Evolutionary conservation across 257 asterid genomes (phyloP), one percentile per base, ranked within the genome.

Genomic region (Ophiorrhiza pumila): DNA sequence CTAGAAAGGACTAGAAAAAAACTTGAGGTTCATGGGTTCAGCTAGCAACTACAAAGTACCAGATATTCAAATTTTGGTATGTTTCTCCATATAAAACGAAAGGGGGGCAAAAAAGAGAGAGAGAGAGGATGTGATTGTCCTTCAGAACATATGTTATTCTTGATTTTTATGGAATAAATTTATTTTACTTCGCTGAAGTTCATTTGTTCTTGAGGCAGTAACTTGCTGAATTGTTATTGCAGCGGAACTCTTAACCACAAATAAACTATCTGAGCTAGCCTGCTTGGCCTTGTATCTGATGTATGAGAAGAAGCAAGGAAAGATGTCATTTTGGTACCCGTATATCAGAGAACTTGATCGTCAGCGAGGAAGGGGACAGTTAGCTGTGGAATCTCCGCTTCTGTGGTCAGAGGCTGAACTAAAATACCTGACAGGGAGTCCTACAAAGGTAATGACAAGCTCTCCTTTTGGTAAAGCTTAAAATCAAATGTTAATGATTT

Each of bases 271-370:
- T 72, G 99, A 95, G 84, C 75, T 95, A 68, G 99, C 98, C 64
- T 95, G 99, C 80, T 80, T 95, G 87, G 99, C 97, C 7, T 83
- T 92, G 45, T 92, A 95, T 80, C 86, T 95, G n/a, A 95, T 95
- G 99, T 90, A 95, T 77, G 99, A 95, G 86, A 95, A 95, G 95
- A 92, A 95, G 79, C 98, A 95, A 85, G 96, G 97, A 42, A 92
- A 89, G 81, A 80, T 83, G 83, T 95, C 99, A 43, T 87, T 92
- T 81, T 95, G 99, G 99, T 83, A 92, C 73, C 96, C 98, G 12
- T 95, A 90, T 77, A 95, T 92, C 52, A 87, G 80, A 84, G 98
- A 95, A 82, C 98, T 92, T 74, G 99, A 95, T 80, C 96, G 92
- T 56, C 98, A 95, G 72, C 83, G 98, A 72, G 99, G 96, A 58